These are phyloP conservation scores for Hyparrhenia diplandra DNA, from an alignment of 176 grass and related monocot genomes.

Conservation along the genomic window DNA sequence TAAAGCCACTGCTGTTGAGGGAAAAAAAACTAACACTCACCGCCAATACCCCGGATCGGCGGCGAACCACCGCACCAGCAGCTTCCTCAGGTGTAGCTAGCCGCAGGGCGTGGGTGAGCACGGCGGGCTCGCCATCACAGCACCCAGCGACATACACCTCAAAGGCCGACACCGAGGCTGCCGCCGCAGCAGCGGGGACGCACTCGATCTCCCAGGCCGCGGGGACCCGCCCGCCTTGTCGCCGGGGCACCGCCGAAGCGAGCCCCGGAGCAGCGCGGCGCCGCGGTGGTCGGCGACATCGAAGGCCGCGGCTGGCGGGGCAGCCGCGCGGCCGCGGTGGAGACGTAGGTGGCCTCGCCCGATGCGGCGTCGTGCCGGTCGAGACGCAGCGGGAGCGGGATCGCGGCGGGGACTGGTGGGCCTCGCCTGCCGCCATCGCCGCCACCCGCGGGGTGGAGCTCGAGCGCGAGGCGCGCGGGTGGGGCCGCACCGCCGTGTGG, in stretches of 20 bases:
- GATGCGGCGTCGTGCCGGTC: constrained; percentile 52
- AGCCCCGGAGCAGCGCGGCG: constrained; percentile 56
- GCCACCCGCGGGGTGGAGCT: constrained; percentile 38
- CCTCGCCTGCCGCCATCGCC: too few relatives aligned
- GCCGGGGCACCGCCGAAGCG: constrained; percentile 35
- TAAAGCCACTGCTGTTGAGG: neutral
- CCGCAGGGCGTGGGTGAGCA: constrained; percentile 68
- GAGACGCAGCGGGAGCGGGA: constrained; percentile 52
- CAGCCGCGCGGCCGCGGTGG: constrained; percentile 37
- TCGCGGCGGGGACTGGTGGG: too few relatives aligned
- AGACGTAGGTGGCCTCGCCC: constrained; percentile 77
- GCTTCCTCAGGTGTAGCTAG: constrained; percentile 45
- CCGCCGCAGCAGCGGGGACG: constrained; percentile 43
- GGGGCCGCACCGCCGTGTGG: constrained; percentile 6
- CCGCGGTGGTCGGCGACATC: constrained; percentile 68
- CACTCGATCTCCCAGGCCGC: constrained; percentile 76
- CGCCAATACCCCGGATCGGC: neutral
- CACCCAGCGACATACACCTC: constrained; percentile 83
- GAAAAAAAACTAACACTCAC: constrained; percentile 10
- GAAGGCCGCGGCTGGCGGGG: constrained; percentile 51
- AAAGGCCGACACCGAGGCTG: constrained; percentile 45
- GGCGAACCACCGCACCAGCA: constrained; percentile 20
- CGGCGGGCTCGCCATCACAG: constrained; percentile 55
- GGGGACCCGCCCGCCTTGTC: constrained; percentile 13
- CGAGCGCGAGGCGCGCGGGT: constrained; percentile 41